Evolutionary conservation across 1,284 basidiomycete genomes (phyloP).

Genomic region (Xerocomus minutiporus): DNA sequence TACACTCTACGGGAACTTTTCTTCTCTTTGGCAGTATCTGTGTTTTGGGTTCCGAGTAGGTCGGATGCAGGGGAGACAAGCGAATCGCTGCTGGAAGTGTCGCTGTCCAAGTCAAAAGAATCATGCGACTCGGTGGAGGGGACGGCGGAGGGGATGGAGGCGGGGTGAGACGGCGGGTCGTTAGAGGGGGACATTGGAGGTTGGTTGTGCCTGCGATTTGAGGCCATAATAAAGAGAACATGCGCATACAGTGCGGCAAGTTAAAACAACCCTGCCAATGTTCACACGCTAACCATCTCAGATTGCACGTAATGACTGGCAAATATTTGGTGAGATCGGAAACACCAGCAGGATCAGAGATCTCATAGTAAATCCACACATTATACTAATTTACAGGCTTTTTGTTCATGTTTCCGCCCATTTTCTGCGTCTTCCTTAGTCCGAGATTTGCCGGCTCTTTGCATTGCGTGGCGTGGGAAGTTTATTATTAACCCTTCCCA

Average conservation of each 20-base stretch:
- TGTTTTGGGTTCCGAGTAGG: background rate
- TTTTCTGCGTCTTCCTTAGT: too few species aligned
- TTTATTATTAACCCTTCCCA: background rate
- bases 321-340: background rate
- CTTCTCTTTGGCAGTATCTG: slow-evolving; percentile 12
- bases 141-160: background rate
- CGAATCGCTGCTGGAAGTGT: slow-evolving; percentile 6
- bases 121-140: background rate
- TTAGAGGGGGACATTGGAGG: background rate
- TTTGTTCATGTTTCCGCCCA: too few species aligned
- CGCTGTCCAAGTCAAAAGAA: slow-evolving; percentile 7
- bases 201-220: background rate
- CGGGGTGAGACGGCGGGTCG: background rate
- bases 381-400: too few species aligned
- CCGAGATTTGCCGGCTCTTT: background rate
- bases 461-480: slow-evolving; percentile 26
- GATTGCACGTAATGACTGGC: too few species aligned
- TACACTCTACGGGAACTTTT: slow-evolving; percentile 18
- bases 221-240: slow-evolving; percentile 2
- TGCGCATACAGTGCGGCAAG: slow-evolving; percentile 3
- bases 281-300: too few species aligned
- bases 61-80: slow-evolving; percentile 1
- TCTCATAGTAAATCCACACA: too few species aligned
- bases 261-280: too few species aligned
- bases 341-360: too few species aligned